Evolutionary conservation across 2,329 filamentous ascomycete genomes (phyloP).

Genomic region (Hymenoscyphus albidus): DNA sequence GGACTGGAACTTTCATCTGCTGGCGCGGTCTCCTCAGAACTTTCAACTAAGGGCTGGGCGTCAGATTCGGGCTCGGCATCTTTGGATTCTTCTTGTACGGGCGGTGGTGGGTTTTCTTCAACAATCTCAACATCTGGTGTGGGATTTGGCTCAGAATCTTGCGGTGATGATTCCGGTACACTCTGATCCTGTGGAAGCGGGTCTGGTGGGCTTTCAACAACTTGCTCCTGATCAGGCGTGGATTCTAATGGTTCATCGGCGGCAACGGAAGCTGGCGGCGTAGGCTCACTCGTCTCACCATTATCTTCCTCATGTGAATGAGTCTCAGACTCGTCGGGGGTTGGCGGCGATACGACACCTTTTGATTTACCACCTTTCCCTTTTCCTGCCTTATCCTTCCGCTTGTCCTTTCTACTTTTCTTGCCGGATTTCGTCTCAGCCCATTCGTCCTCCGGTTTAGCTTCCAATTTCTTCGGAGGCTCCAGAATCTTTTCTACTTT

Average conservation of each 20-base stretch:
- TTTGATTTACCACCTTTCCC: slow-evolving; percentile 14
- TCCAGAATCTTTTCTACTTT: slow-evolving; percentile 5
- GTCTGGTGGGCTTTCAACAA: neutral
- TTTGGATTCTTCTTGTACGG: neutral
- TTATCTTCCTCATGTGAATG: slow-evolving; percentile 3
- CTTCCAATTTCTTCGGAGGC: neutral
- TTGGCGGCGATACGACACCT: slow-evolving; percentile 5
- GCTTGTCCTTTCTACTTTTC: slow-evolving; percentile 15
- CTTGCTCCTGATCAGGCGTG: neutral
- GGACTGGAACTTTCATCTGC: neutral
- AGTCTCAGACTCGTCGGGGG: slow-evolving; percentile 10
- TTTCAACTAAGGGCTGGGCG: neutral
- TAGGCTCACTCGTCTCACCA: slow-evolving; percentile 7
- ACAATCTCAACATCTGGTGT: neutral
- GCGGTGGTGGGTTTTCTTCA: neutral
- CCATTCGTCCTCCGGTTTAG: neutral
- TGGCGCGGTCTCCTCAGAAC: too few relatives aligned
- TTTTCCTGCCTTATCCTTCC: slow-evolving; percentile 13
- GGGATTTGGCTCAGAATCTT: neutral
- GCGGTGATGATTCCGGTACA: neutral
- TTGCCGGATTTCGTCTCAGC: slow-evolving; percentile 3
- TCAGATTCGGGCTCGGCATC: neutral
- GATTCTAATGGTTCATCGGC: slow-evolving; percentile 1
- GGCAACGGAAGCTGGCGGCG: slow-evolving; percentile 4
- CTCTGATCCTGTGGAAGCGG: neutral